Percentiles rank a stretch among this genome's conserved stretches.
phyloP scores from a whole-genome alignment of 1,284 basidiomycete genomes.

The Ustilago sp. region DNA sequence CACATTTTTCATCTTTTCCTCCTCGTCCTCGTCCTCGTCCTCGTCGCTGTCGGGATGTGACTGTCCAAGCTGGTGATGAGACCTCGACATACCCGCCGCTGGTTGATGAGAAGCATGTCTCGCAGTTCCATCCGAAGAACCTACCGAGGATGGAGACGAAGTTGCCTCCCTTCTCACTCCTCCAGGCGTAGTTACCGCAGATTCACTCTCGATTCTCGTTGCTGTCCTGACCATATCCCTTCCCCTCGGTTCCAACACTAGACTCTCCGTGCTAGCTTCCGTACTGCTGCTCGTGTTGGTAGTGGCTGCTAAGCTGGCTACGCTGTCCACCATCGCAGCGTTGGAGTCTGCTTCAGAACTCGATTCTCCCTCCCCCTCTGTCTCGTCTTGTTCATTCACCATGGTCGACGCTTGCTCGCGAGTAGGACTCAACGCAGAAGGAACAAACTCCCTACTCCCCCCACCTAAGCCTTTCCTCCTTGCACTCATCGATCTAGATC shows the following conservation, averaged over 20 bases:
- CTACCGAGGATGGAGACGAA: constrained; percentile 15
- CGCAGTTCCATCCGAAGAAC: constrained; percentile 37
- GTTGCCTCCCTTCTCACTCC: not conserved
- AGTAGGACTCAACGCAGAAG: constrained; percentile 31
- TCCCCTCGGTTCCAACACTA: constrained; percentile 30
- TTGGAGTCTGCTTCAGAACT: constrained; percentile 11
- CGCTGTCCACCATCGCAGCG: constrained; percentile 27
- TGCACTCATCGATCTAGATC: constrained; percentile 21
- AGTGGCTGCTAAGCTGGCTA: constrained; percentile 22
- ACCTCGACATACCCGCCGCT: constrained; percentile 16
- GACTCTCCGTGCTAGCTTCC: constrained; percentile 16
- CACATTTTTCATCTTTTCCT: not conserved
- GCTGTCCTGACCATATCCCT: constrained; percentile 51
- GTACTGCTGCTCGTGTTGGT: constrained; percentile 2
- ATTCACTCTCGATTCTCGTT: constrained; percentile 22
- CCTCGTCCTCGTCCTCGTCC: constrained; percentile 3
- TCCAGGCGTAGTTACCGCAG: constrained; percentile 11
- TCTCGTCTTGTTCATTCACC: constrained; percentile 20
- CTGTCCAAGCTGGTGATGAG: constrained; percentile 40
- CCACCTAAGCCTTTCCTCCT: constrained; percentile 6
- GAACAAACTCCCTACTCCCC: constrained; percentile 29
- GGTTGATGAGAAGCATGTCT: constrained; percentile 27
- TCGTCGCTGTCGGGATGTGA: not conserved
- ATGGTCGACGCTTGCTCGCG: constrained; percentile 5
- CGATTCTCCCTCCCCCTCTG: constrained; percentile 21